A percentile compares a stretch with the other conserved stretches of the same genome.
Evolutionary conservation across 352 stramenopile species (phyloP).

Genomic region (Pythium sp.): DNA sequence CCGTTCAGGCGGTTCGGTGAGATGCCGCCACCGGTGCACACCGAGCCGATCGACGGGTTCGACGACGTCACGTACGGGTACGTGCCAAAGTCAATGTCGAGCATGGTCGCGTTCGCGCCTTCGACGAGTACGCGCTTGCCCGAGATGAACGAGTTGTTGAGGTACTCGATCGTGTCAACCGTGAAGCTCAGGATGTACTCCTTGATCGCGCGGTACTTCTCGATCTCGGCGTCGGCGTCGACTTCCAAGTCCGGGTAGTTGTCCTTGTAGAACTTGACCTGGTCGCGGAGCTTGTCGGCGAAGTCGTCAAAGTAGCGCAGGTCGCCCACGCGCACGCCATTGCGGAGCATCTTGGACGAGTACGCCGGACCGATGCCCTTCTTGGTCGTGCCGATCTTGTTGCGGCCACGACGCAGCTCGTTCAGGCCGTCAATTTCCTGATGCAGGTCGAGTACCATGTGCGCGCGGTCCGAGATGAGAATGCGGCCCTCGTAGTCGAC

Average conservation of each 20-base stretch:
- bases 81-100: slow-evolving; percentile 99
- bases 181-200: slow-evolving; percentile 88
- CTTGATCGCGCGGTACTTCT: slow-evolving; percentile 77
- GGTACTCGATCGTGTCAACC: slow-evolving; percentile 95
- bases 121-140: slow-evolving; percentile 98
- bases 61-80: slow-evolving; percentile 99
- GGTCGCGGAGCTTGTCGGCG: slow-evolving; percentile 87
- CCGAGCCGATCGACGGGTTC: slow-evolving; percentile 96
- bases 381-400: slow-evolving; percentile 99
- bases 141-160: slow-evolving; percentile 94
- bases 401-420: slow-evolving; percentile 83
- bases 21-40: slow-evolving; percentile 96
- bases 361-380: slow-evolving; percentile 99
- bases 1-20: slow-evolving; percentile 90
- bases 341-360: slow-evolving; percentile 97
- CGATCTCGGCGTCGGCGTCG: slow-evolving; percentile 85
- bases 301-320: slow-evolving; percentile 90
- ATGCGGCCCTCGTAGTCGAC: slow-evolving; percentile 93
- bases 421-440: slow-evolving; percentile 90
- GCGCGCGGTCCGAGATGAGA: slow-evolving; percentile 96
- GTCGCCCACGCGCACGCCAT: slow-evolving; percentile 96
- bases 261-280: slow-evolving; percentile 91
- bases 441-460: slow-evolving; percentile 99
- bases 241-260: slow-evolving; percentile 82
- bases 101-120: slow-evolving; percentile 99